Base-by-base conservation (phyloP, 805 yeast species). In the Saturnispora dispora region DNA sequence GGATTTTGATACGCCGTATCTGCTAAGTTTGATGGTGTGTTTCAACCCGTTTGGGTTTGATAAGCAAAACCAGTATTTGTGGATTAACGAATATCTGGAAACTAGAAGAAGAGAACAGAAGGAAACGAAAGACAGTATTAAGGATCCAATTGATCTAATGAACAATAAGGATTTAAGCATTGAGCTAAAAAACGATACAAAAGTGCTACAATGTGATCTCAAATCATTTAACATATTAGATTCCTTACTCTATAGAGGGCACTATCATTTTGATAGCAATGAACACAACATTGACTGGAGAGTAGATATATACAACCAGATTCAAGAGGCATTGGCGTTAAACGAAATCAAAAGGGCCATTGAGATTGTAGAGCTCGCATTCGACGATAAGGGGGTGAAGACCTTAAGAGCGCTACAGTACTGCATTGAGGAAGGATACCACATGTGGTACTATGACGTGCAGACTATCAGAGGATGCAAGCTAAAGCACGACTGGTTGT, bases 401-500 rank as follows among this genome's bases (percentile, higher is more conserved):
- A 45, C 36, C 10, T 17, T 13, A 13, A 15, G 15, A 3, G 37
- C 37, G 11, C 9, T 28, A 13, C 36, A 17, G n/a, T 45, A 45
- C 18, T 45, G 47, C 25, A 45, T 45, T 33, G 27, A 45, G 11
- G 33, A 45, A 33, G 20, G 47, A 8, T 33, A 30, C 17, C 27
- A 32, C 15, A 45, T 45, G 47, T 45, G 47, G 47, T 45, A 45
- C 20, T 32, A 23, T 15, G 39, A 45, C 10, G 4, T 20, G 33
- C 5, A 17, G 11, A 45, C 33, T 11, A 32, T 15, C 36, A 27
- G 30, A 27, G 47, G 39, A 22, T 20, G 47, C 27, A 15, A 48
- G 10, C 36, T 53, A 2, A 10, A 7, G 10, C 39, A 43, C 10
- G 53, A 53, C 45, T 53, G 56, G 56, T 17, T 5, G 11, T 37